phyloP scores from a whole-genome alignment of 31 red algal genomes.

The Bonnemaisonia californica region DNA sequence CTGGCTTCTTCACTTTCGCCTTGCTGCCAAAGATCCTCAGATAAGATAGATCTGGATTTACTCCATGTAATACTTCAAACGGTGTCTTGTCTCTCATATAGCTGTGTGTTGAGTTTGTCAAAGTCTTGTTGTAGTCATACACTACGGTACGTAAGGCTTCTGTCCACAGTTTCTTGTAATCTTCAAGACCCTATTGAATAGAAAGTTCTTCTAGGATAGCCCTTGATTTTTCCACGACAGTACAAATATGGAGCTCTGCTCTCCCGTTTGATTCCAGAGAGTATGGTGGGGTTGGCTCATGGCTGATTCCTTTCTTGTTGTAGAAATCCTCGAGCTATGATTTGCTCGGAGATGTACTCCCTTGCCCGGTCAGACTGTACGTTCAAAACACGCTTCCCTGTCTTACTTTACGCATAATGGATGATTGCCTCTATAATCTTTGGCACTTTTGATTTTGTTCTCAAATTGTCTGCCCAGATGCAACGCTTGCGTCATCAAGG shows the following conservation, averaged over 20 bases:
- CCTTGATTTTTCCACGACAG: background rate
- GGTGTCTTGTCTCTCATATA: conserved; percentile 24
- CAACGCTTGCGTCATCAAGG: conserved; percentile 10
- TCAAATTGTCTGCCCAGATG: conserved; percentile 2
- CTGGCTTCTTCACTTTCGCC: conserved; percentile 26
- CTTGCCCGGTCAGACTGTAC: conserved; percentile 29
- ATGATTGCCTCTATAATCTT: conserved; percentile 22
- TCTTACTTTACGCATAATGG: background rate
- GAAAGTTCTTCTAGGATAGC: conserved; percentile 10
- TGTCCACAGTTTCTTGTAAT: conserved; percentile 28
- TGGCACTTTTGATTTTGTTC: background rate
- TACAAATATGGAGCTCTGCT: conserved; percentile 22
- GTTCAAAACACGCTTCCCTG: conserved; percentile 12
- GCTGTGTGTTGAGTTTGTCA: conserved; percentile 6
- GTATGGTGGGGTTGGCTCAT: conserved; percentile 28
- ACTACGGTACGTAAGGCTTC: conserved; percentile 16
- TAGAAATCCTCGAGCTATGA: conserved; percentile 17
- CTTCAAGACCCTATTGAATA: background rate
- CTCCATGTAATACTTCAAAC: conserved; percentile 26
- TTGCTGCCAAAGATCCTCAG: conserved; percentile 10
- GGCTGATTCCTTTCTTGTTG: conserved; percentile 7
- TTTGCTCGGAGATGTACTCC: conserved; percentile 8
- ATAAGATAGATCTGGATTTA: conserved; percentile 11
- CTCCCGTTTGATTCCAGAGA: conserved; percentile 29
- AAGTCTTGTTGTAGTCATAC: conserved; percentile 35